phyloP scores from a whole-genome alignment of 257 asterid species.

The Rubia yunnanensis region DNA sequence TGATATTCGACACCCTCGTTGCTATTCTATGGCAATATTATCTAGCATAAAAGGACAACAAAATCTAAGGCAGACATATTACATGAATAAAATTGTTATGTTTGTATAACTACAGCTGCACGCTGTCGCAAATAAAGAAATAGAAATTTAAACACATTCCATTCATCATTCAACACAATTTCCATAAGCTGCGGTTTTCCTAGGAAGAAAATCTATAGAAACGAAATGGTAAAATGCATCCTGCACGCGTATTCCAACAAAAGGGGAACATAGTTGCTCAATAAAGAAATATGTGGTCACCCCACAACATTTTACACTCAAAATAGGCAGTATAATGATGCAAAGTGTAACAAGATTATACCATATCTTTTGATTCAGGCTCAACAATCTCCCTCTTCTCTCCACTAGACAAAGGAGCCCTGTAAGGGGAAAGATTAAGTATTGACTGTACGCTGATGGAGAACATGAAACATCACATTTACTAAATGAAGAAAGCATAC shows the following conservation, averaged over 20 bases:
- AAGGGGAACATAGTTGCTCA: background rate
- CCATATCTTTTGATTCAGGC: constrained; percentile 61
- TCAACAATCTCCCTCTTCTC: constrained; percentile 58
- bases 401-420: constrained; percentile 23
- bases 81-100: too few species aligned
- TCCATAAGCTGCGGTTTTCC: background rate
- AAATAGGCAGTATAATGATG: background rate
- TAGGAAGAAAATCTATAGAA: background rate
- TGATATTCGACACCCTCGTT: too few species aligned
- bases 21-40: too few species aligned
- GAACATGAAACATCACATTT: background rate
- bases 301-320: background rate
- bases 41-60: too few species aligned
- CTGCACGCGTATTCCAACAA: background rate
- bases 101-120: too few species aligned
- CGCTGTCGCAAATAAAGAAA: too few species aligned
- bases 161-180: background rate
- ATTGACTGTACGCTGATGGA: background rate
- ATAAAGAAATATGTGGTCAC: background rate
- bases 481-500: constrained; percentile 11
- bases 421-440: constrained; percentile 7
- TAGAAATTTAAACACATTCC: background rate
- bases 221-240: background rate
- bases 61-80: too few species aligned
- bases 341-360: constrained; percentile 16